Base-by-base conservation (phyloP, 495 filamentous ascomycete species). In the Aspergillus hancockii region DNA sequence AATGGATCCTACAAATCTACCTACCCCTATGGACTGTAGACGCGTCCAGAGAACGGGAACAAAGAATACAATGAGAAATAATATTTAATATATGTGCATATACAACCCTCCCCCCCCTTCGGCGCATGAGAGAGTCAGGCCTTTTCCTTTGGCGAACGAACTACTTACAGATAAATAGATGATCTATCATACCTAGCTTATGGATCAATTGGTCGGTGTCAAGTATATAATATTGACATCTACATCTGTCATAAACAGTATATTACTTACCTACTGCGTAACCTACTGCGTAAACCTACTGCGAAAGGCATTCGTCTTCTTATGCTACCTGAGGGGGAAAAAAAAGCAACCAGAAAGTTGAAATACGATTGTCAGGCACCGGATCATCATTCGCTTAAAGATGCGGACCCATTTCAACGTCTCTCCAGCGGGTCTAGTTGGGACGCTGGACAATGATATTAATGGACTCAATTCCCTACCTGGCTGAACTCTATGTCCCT, bases 381-480 rank as follows among this genome's bases (percentile, higher is more conserved):
- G 43, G 63, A 65, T 65, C 63, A 54, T 60, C 63, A 65, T 65
- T 65, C 63, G 63, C 63, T 60, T 58, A 62, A 41, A 32, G 31
- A 46, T 25, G 34, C 46, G 25, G 60, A 55, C 55, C 60, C 60
- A 58, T 34, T 58, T 51, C 55, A 66, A 66, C 64, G 64, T 63
- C 38, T 54, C 62, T 54, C 61, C 60, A 61, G 55, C 46, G 19
- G 8, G 19, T 46, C 21, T 7, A 36, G 16, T 25, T 8, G 52
- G 18, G 18, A 38, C 52, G 25, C 25, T 55, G 32, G 23, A 55
- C 53, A 55, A 45, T 46, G 53, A 28, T 23, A 55, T 46, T 55
- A 41, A 34, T 28, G 52, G 34, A 12, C 28, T 16, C 16, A 43
- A 18, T 56, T 59, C 52, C 47, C 51, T 53, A 51, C 47, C 46